phyloP scores from a whole-genome alignment of 1,284 basidiomycete genomes.

The Caloboletus firmus region DNA sequence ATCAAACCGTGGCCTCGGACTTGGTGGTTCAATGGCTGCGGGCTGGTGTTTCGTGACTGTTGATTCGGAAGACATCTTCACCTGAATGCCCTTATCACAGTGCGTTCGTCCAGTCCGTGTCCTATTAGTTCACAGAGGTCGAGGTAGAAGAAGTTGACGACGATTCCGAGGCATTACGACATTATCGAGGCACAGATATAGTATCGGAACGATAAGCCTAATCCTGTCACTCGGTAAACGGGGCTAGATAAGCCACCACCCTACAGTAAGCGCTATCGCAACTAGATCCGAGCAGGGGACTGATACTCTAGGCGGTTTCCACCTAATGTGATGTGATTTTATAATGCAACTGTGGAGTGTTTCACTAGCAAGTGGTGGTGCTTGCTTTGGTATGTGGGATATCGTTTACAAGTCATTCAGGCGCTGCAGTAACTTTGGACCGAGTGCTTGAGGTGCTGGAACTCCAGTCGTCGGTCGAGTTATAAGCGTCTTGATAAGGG shows the following conservation, averaged over 20 bases:
- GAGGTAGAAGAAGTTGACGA: neutral
- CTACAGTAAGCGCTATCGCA: neutral
- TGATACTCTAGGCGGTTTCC: neutral
- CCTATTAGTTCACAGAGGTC: neutral
- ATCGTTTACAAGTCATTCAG: neutral
- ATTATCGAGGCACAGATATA: neutral
- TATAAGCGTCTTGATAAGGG: neutral
- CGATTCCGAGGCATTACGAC: neutral
- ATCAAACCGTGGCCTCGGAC: conserved; percentile 1
- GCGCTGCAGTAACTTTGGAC: neutral
- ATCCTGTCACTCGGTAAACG: neutral
- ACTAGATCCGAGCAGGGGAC: neutral
- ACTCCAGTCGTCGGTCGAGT: neutral
- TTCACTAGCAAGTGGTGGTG: neutral
- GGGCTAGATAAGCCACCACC: neutral
- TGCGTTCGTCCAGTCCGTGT: neutral
- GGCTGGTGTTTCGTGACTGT: conserved; percentile 19
- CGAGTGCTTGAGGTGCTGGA: neutral
- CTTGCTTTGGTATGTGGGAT: neutral
- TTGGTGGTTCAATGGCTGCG: conserved; percentile 9
- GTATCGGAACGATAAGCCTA: conserved; percentile 4
- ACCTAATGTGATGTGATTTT: neutral
- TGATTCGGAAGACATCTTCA: conserved; percentile 19
- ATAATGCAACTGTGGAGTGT: neutral
- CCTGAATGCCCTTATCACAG: neutral